Evolutionary conservation across 345 rosid species (phyloP), one percentile per base, ranked within the genome.

Genomic region (Raphanus sativus): DNA sequence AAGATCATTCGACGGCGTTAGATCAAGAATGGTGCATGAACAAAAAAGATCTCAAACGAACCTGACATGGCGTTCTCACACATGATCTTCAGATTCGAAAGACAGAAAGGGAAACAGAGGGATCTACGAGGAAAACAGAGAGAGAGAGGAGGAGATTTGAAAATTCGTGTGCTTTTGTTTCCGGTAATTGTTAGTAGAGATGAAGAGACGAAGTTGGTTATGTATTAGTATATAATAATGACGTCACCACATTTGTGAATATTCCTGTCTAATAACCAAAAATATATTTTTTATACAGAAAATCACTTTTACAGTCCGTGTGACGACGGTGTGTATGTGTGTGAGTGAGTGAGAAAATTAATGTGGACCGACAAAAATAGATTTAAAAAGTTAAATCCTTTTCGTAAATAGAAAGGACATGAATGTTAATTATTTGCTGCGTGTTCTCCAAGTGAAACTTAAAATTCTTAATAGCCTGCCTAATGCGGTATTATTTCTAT

Each of bases 21-120:
- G 59, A 69, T 76, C 74, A 81, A 76, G 70, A 80, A 71, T 17
- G 40, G 38, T 61, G 45, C 52, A 55, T 75, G 65, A 50, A 50
- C 55, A 16, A 16, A 45, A 62, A 72, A 50, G 77, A 33, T 50
- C 65, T 36, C 25, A 7, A 61, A 74, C 65, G 59, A 16, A 83
- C 96, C 86, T 77, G 86, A 81, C 72, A 63, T 64, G 69, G 70
- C 76, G 75, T 80, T 69, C 38, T 62, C 68, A 52, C 86, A 84
- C 96, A 88, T 90, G 75, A 62, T 67, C 54, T 59, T 75, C 75
- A 70, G 61, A 61, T 25, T 52, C 25, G 26, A 15, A 45, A 42
- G 34, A 75, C 42, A 38, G 59, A 50, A 29, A 45, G 52, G 50
- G 62, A 69, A 76, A 73, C 60, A 70, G 67, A 79, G 70, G 34